Evolutionary conservation across 495 filamentous ascomycete species (phyloP).

Genomic region (Achaetomiella virescens): DNA sequence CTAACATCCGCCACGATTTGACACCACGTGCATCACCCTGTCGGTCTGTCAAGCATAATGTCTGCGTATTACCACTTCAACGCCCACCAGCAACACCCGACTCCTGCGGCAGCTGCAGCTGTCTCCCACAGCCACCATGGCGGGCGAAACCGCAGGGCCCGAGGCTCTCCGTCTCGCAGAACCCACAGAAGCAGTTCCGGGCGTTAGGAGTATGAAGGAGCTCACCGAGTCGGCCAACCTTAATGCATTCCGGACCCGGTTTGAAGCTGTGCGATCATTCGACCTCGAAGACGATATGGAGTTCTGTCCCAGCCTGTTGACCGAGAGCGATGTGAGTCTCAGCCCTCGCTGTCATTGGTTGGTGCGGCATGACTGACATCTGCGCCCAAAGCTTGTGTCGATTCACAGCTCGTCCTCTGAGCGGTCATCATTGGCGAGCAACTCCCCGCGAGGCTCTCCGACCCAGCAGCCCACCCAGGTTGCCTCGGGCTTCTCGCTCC

Average conservation of each 20-base stretch:
- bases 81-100: conserved; percentile 57
- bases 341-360: conserved; percentile 9
- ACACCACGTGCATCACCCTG: conserved; percentile 12
- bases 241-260: conserved; percentile 70
- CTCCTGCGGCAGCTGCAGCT: conserved; percentile 45
- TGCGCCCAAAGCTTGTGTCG: conserved; percentile 59
- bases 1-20: conserved; percentile 20
- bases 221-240: conserved; percentile 70
- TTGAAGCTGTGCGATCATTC: conserved; percentile 90
- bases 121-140: conserved; percentile 70
- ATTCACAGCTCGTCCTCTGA: conserved; percentile 87
- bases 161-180: conserved; percentile 69
- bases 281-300: conserved; percentile 96
- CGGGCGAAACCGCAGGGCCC: conserved; percentile 84
- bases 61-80: conserved; percentile 72
- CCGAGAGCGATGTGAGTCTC: conserved; percentile 87
- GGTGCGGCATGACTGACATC: conserved; percentile 14
- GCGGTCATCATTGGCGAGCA: conserved; percentile 87
- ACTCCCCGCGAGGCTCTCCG: conserved; percentile 88
- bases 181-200: conserved; percentile 81
- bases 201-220: conserved; percentile 81
- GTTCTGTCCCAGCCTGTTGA: conserved; percentile 90
- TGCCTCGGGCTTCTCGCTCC: conserved; percentile 71
- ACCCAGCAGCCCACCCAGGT: conserved; percentile 61
- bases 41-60: conserved; percentile 47